Evolutionary conservation across 1,284 basidiomycete species (phyloP).

Genomic region (Amylostereum chailletii): DNA sequence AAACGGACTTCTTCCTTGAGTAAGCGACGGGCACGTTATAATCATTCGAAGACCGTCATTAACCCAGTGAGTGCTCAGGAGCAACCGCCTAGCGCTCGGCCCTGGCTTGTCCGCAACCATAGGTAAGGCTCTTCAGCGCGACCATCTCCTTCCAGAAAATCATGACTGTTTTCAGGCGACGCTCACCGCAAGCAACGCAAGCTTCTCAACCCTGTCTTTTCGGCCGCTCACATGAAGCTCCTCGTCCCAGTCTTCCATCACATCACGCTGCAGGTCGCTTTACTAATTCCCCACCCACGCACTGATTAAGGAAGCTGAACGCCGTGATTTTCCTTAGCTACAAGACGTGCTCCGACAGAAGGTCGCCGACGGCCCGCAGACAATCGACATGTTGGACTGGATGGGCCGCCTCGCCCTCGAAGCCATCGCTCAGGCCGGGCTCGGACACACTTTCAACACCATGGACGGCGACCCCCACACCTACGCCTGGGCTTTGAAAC

Average conservation of each 20-base stretch:
- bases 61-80: too few relatives aligned
- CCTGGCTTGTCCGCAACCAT: slow-evolving; percentile 13
- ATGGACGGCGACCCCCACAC: slow-evolving; percentile 16
- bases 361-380: slow-evolving; percentile 11
- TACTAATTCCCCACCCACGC: too few relatives aligned
- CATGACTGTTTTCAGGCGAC: slow-evolving; percentile 12
- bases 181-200: slow-evolving; percentile 18
- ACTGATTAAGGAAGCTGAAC: too few relatives aligned
- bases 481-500: slow-evolving; percentile 22
- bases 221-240: slow-evolving; percentile 16
- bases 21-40: too few relatives aligned
- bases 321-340: slow-evolving; percentile 9
- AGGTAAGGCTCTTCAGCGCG: slow-evolving; percentile 4
- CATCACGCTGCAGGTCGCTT: slow-evolving; percentile 13
- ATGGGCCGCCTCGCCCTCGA: slow-evolving; percentile 27
- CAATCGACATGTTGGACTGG: slow-evolving; percentile 25
- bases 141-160: too few relatives aligned
- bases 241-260: slow-evolving; percentile 17
- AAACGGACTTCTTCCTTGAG: slow-evolving; percentile 10
- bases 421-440: slow-evolving; percentile 25
- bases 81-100: slow-evolving; percentile 12
- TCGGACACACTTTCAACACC: slow-evolving; percentile 27
- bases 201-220: slow-evolving; percentile 20
- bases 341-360: slow-evolving; percentile 12
- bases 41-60: too few relatives aligned